Evolutionary conservation across 1,139 yeast genomes (phyloP).

Genomic region (Zygoascus hellenicus): DNA sequence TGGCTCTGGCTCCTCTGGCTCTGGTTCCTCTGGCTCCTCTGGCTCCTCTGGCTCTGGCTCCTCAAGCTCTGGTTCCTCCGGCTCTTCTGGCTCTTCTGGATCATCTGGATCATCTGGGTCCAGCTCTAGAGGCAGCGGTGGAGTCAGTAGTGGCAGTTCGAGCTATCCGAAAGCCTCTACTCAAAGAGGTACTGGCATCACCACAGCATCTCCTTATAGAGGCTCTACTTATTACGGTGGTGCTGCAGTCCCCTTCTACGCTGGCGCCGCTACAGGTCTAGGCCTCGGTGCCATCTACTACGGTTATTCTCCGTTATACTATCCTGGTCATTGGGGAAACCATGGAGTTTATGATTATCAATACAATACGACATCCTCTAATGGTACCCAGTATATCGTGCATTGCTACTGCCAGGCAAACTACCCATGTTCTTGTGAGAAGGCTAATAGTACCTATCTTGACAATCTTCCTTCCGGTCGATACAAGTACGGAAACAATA

Average conservation of each 20-base stretch:
- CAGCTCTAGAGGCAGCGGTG: background rate
- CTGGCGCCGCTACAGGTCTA: constrained; percentile 23
- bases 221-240: constrained; percentile 23
- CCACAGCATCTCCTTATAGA: constrained; percentile 14
- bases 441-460: constrained; percentile 19
- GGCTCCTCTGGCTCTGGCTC: constrained; percentile 11
- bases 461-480: constrained; percentile 17
- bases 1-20: constrained; percentile 10
- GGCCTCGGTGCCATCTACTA: constrained; percentile 19
- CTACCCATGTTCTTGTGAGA: constrained; percentile 25
- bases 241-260: constrained; percentile 19
- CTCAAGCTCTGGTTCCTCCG: constrained; percentile 3
- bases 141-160: constrained; percentile 1
- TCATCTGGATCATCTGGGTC: background rate
- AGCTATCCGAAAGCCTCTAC: constrained; percentile 3
- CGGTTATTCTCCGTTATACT: constrained; percentile 12
- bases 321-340: constrained; percentile 26
- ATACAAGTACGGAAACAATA: constrained; percentile 9
- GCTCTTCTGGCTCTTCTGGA: constrained; percentile 5
- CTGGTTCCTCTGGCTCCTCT: constrained; percentile 12
- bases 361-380: constrained; percentile 19
- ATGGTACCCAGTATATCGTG: constrained; percentile 21
- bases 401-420: constrained; percentile 22
- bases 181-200: constrained; percentile 10
- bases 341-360: constrained; percentile 20